Evolutionary conservation across 2,329 filamentous ascomycete species (phyloP), one percentile per base, ranked within the genome.

Genomic region (Rutstroemia sp.): DNA sequence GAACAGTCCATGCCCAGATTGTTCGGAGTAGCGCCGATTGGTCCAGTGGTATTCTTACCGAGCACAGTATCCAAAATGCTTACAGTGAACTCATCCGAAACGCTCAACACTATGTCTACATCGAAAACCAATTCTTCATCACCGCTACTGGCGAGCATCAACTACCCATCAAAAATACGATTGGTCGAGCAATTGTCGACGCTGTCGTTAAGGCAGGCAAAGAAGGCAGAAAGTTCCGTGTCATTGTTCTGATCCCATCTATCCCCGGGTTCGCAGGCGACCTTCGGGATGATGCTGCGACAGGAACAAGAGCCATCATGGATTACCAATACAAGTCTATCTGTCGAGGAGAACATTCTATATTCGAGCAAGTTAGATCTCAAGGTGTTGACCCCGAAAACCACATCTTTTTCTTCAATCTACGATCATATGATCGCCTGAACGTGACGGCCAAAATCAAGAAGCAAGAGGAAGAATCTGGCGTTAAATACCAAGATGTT

Each of bases 261-360:
- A 87, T 99, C 57, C 92, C 94, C 7, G 94, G 92, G 0, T 99
- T 99, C 65, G 92, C 92, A 0, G 92, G 92, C 47, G 92, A 97
- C 68, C 77, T 99, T 30, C 79, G 92, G 56, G 84, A 91, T 12
- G 85, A 89, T 64, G 90, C 88, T 19, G 92, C 92, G 0, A 82
- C 83, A 1, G 92, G 92, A 9, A 97, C 92, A 0, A 75, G 90
- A 49, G 92, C 92, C 10, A 99, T 97, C 66, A 97, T 99, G 67
- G 92, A 97, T 70, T 97, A 96, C 68, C 94, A 97, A 70, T 99
- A 94, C 77, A 95, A 95, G 73, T 95, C 90, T 0, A 95, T 99
- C 62, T 90, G 87, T 67, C 86, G 94, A 46, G 94, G 94, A 5
- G 87, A 95, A 61, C 79, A 97, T 69, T 96, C 90, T 4, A 97